Evolutionary conservation across 176 grass and related monocot species (phyloP).

Genomic region (Ensete ventricosum): DNA sequence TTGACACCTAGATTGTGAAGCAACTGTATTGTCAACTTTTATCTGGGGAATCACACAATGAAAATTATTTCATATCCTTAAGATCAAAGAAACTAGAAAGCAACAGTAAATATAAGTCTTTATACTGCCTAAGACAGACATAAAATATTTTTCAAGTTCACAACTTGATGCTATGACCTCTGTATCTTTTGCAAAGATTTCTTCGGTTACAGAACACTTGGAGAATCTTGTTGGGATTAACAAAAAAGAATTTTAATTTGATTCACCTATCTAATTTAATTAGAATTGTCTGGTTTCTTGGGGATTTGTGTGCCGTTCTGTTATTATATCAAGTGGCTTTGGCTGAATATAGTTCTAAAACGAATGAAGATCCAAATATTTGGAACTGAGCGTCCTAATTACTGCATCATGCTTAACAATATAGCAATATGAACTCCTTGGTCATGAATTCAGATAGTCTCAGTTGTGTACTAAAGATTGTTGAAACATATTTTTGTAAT

Average conservation of each 20-base stretch:
- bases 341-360: not conserved
- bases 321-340: not conserved
- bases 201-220: not conserved
- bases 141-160: too few relatives aligned
- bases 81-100: too few relatives aligned
- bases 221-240: not conserved
- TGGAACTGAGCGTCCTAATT: not conserved
- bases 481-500: not conserved
- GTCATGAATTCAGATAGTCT: not conserved
- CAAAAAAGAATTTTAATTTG: not conserved
- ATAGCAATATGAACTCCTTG: not conserved
- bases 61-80: too few relatives aligned
- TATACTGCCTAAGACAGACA: too few relatives aligned
- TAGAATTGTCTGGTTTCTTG: not conserved
- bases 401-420: not conserved
- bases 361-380: not conserved
- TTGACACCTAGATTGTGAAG: too few relatives aligned
- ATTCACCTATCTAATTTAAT: not conserved
- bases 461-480: not conserved
- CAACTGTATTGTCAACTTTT: too few relatives aligned
- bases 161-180: too few relatives aligned
- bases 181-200: too few relatives aligned
- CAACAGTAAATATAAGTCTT: too few relatives aligned
- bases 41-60: too few relatives aligned
- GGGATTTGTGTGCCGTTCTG: not conserved